Evolutionary conservation across 257 asterid genomes (phyloP), one percentile per base, ranked within the genome.

Genomic region (Cordia subcordata): DNA sequence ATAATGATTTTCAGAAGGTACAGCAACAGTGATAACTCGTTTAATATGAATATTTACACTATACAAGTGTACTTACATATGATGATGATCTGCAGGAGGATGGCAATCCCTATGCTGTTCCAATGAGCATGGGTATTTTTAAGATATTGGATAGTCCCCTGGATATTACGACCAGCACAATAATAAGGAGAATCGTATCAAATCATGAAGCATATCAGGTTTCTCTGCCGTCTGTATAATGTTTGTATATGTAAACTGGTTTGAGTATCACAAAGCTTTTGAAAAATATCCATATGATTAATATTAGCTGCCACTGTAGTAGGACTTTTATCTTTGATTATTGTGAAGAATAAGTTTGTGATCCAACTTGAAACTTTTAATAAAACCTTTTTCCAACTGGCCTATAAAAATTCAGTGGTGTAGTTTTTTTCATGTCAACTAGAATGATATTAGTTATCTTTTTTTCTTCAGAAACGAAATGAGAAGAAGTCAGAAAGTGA

Each of bases 201-300:
- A 91, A 91, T 71, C 94, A 91, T 56, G 96, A 88, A 55, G 95
- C 96, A 3, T 91, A 79, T 77, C 94, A 88, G 98, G 95, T 91
- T 65, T 71, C 57, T 49, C 57, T 38, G 42, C 59, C 16, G 53
- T 57, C 63, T 46, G 45, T 56, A 50, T 50, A 57, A 37, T n/a
- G 11, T 46, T 47, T 55, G 17, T 37, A 35, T 62, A 23, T 27
- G 23, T 63, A 13, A 13, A 21, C 22, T 50, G 55, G 42, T 59
- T 51, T 12, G 20, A 49, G 37, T 62, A 62, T 15, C 22, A 40
- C 10, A 15, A 32, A 49, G 15, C 23, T 9, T 53, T n/a, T 32
- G 15, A 19, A 53, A 18, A 16, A 15, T 20, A 44, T 49, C 20
- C 16, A 9, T 51, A 16, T 32, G 10, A 45, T 39, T 44, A 18